Conservation (phyloP, 2,329 filamentous ascomycete species). For the Pseudogymnoascus sp. region DNA sequence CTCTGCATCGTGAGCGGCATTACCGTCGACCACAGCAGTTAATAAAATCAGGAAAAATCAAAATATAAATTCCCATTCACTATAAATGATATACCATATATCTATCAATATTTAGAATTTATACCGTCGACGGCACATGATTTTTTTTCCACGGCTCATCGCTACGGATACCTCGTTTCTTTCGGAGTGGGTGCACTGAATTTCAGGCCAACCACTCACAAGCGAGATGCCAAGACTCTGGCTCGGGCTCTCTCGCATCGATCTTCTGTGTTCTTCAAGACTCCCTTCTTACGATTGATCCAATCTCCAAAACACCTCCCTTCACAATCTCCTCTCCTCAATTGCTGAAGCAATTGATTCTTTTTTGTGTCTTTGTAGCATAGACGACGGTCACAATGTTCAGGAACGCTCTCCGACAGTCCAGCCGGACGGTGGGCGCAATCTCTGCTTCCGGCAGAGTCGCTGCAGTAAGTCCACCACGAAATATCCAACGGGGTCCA, state of each 20-base stretch:
- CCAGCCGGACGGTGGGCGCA: conserved; percentile 88
- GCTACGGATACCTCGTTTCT: conserved; percentile 9
- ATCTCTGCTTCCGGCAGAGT: conserved; percentile 88
- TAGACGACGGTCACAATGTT: conserved; percentile 70
- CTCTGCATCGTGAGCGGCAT: neutral
- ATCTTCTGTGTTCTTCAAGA: conserved; percentile 11
- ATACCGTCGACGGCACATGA: neutral
- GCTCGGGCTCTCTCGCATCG: conserved; percentile 13
- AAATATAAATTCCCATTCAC: neutral
- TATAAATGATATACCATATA: neutral
- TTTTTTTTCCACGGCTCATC: conserved; percentile 8
- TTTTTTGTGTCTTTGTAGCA: conserved; percentile 45
- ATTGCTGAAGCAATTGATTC: conserved; percentile 62
- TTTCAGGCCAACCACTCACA: conserved; percentile 13
- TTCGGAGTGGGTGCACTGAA: conserved; percentile 5
- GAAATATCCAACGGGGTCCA: conserved; percentile 33
- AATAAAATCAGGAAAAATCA: conserved; percentile 9
- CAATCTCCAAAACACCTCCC: conserved; percentile 29
- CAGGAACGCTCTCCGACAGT: conserved; percentile 96
- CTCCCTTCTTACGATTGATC: conserved; percentile 14
- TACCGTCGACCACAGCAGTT: neutral
- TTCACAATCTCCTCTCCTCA: conserved; percentile 55
- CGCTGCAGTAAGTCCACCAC: conserved; percentile 76
- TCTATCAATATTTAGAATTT: neutral
- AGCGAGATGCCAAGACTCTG: conserved; percentile 13